Evolutionary conservation across 2,329 filamentous ascomycete species (phyloP).

Genomic region (Calonectria montana): DNA sequence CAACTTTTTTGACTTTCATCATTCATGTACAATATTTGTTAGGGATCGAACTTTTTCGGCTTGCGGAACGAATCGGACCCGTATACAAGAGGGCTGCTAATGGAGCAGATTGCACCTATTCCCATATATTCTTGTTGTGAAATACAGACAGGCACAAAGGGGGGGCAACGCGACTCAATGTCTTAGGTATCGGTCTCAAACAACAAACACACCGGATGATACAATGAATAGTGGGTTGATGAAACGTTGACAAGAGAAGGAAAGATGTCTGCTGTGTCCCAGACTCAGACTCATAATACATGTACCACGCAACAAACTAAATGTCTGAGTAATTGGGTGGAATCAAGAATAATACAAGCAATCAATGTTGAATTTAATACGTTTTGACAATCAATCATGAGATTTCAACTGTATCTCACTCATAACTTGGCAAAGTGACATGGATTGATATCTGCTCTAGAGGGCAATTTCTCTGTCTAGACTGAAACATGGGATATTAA

Average conservation of each 20-base stretch:
- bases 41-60: slow-evolving; percentile 16
- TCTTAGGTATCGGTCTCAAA: slow-evolving; percentile 10
- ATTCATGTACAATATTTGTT: slow-evolving; percentile 37
- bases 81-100: slow-evolving; percentile 9
- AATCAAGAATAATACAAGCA: neutral
- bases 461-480: neutral
- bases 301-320: slow-evolving; percentile 13
- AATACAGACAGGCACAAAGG: slow-evolving; percentile 20
- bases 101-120: slow-evolving; percentile 6
- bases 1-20: slow-evolving; percentile 20
- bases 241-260: slow-evolving; percentile 2
- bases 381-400: neutral
- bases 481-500: neutral
- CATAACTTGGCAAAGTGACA: no score
- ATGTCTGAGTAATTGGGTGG: slow-evolving; percentile 11
- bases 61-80: slow-evolving; percentile 14
- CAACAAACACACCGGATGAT: slow-evolving; percentile 21
- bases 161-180: slow-evolving; percentile 13
- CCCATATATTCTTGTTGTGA: slow-evolving; percentile 15
- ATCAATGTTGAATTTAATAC: neutral
- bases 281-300: slow-evolving; percentile 17
- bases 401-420: no score
- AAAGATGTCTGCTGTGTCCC: neutral
- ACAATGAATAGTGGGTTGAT: neutral
- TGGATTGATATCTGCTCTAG: neutral